Evolutionary conservation across 2,329 filamentous ascomycete genomes (phyloP), one percentile per base, ranked within the genome.

Genomic region (Aspergillus tubingensis): DNA sequence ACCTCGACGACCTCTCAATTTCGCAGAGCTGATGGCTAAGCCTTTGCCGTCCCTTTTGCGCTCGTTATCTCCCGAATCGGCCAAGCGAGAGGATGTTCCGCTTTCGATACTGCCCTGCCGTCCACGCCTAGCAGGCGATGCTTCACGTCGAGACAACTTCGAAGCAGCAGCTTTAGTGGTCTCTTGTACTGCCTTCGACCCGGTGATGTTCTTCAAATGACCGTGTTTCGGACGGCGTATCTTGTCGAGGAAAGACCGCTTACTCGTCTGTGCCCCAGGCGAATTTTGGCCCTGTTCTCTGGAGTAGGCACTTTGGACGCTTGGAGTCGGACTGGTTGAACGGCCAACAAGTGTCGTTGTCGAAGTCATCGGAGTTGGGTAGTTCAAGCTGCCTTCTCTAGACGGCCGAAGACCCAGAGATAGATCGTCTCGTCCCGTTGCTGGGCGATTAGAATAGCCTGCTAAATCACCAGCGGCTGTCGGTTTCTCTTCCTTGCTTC

Each of bases 241-340:
- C 50, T 82, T 81, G 59, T 82, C 82, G 55, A 87, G 78, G 15
- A 87, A 73, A 1, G 81, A 83, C 51, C 82, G 78, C 62, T 79
- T 79, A 43, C 74, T 73, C 2, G 72, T 65, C 5, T 68, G 66
- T 11, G 72, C 72, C 4, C 74, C 68, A 5, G 79, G 79, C 65
- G 68, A 82, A 74, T 68, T 68, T 44, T 73, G 74, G n/a, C 73
- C 69, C 59, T 67, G 79, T 70, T 76, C 82, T 71, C 73, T 82
- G 72, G 76, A 85, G 76, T 80, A 79, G 21, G 80, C 83, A 70
- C 89, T 91, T 67, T 85, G 85, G 44, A 85, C 81, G 74, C 91
- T 95, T 7, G 92, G 90, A 0, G 91, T 91, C 25, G 93, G 92
- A 75, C 93, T 96, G 62, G 90, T 86, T 11, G 91, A 88, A 65